Percentiles rank a stretch among this genome's conserved stretches.
Conservation (phyloP, 148 eudicot species). For the Rhododendron kiyosumense region DNA sequence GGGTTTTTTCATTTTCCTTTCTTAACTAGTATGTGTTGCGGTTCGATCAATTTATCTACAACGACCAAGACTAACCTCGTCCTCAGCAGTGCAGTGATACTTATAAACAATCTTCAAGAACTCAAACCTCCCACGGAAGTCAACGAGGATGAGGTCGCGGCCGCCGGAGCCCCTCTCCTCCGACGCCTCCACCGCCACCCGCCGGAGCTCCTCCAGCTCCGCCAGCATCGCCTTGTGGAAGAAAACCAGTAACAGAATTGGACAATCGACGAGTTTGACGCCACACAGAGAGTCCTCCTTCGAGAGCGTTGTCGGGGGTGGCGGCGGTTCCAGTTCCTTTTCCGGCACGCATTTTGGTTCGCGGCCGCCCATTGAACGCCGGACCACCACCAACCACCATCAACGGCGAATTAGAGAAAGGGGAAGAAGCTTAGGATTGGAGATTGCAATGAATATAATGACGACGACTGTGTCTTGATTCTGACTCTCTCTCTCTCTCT, state of each 20-base stretch:
- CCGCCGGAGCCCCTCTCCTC: constrained; percentile 22
- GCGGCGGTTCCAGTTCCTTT: constrained; percentile 16
- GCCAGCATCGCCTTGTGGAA: constrained; percentile 59
- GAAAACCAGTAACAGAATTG: constrained; percentile 45
- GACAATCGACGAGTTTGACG: constrained; percentile 31
- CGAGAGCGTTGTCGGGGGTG: background rate
- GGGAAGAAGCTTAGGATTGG: constrained; percentile 29
- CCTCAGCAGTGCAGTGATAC: constrained; percentile 75
- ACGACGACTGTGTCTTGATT: background rate
- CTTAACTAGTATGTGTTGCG: too few species aligned
- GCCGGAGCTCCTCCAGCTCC: constrained; percentile 50
- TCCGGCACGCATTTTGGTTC: constrained; percentile 14
- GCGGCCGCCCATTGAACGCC: constrained; percentile 33
- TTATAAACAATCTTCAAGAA: constrained; percentile 64
- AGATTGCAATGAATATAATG: constrained; percentile 16
- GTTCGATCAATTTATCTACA: too few species aligned
- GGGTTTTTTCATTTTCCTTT: too few species aligned
- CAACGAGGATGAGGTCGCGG: constrained; percentile 24
- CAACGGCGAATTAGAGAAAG: constrained; percentile 19
- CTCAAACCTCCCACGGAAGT: constrained; percentile 52
- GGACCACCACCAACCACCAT: constrained; percentile 20
- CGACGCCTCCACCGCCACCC: constrained; percentile 30
- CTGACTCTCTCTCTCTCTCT: background rate
- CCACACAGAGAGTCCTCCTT: constrained; percentile 10
- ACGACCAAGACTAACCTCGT: constrained; percentile 45